A percentile compares a stretch with the other conserved stretches of the same genome.
Conservation (phyloP, 192 early-diverging fungal genomes). For the Linnemannia hyalina region DNA sequence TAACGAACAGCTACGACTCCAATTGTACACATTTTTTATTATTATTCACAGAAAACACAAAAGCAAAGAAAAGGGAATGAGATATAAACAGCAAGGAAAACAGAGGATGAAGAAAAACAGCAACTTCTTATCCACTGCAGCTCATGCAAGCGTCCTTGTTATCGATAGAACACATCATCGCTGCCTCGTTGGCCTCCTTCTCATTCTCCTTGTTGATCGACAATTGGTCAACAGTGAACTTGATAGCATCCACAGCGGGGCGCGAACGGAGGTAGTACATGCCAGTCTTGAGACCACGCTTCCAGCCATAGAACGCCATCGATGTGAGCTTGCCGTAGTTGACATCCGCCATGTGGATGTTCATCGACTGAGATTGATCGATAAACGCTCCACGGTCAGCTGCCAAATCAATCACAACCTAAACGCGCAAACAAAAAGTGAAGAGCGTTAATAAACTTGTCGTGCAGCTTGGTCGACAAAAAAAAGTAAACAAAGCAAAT, state of each 20-base stretch:
- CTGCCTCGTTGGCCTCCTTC: conserved; percentile 67
- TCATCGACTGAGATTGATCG: conserved; percentile 96
- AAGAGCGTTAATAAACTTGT: neutral
- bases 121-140: conserved; percentile 74
- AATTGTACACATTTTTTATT: neutral
- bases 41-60: conserved; percentile 1
- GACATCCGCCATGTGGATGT: conserved; percentile 95
- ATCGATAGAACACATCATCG: conserved; percentile 90
- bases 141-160: conserved; percentile 94
- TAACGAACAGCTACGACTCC: neutral
- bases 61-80: conserved; percentile 6
- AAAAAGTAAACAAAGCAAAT: neutral
- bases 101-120: neutral
- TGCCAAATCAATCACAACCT: conserved; percentile 90
- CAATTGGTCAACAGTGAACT: conserved; percentile 95
- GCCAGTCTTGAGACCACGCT: conserved; percentile 97
- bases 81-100: neutral
- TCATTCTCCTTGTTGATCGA: conserved; percentile 71
- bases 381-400: conserved; percentile 98
- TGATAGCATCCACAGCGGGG: conserved; percentile 97
- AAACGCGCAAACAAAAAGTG: neutral
- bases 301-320: conserved; percentile 99
- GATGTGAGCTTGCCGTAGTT: conserved; percentile 94
- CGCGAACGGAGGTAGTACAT: conserved; percentile 98
- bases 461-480: neutral